phyloP scores from a whole-genome alignment of 2,329 filamentous ascomycete genomes.

The Bipolaris bicolor region DNA sequence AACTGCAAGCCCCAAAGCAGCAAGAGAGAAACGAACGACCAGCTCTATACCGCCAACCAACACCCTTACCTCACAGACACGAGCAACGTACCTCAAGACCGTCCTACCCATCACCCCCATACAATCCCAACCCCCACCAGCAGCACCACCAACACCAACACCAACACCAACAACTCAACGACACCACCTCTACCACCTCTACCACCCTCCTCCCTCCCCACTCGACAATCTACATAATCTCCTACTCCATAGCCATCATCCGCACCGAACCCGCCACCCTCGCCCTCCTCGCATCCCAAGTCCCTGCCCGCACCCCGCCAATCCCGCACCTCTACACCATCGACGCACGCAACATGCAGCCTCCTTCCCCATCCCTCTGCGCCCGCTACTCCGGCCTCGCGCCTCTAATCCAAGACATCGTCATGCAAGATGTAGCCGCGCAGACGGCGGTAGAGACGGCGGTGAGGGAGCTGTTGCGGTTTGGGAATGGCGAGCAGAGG shows the following conservation, averaged over 20 bases:
- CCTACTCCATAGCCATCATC: slow-evolving; percentile 23
- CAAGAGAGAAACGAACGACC: neutral
- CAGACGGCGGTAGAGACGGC: slow-evolving; percentile 17
- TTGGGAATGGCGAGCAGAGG: slow-evolving; percentile 4
- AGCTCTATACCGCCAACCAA: neutral
- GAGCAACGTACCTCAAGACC: neutral
- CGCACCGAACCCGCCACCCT: slow-evolving; percentile 4
- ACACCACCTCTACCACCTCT: too few relatives aligned
- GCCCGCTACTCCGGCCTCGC: slow-evolving; percentile 32
- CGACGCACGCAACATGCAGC: slow-evolving; percentile 20
- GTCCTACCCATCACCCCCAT: neutral
- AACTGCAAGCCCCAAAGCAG: neutral
- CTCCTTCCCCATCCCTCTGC: slow-evolving; percentile 24
- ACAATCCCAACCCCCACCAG: neutral
- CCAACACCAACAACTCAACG: neutral
- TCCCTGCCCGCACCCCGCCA: slow-evolving; percentile 14
- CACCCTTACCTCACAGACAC: neutral
- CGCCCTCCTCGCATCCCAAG: slow-evolving; percentile 20
- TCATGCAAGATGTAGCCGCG: slow-evolving; percentile 29
- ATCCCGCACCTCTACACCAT: slow-evolving; percentile 37
- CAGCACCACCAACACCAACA: neutral
- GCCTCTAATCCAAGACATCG: slow-evolving; percentile 26
- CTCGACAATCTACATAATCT: slow-evolving; percentile 33
- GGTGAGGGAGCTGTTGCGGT: slow-evolving; percentile 19
- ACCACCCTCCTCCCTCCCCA: neutral